These are phyloP conservation scores for Erythrophleum fordii DNA, from an alignment of 306 rosid genomes.

Conservation along the genomic window DNA sequence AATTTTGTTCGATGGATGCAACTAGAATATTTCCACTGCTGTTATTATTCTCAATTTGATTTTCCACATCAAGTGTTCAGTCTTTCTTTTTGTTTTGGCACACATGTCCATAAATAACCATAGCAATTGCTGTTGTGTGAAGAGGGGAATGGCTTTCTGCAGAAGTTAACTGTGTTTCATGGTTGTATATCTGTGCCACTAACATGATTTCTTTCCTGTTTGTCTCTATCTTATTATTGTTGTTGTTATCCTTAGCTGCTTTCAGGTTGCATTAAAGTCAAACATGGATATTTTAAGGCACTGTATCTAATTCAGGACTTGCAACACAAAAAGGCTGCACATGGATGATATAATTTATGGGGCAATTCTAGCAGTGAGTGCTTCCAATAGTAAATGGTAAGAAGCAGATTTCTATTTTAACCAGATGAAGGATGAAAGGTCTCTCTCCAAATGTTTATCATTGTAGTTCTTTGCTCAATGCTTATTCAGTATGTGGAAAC, in stretches of 20 bases:
- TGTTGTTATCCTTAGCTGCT: constrained; percentile 66
- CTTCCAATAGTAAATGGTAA: constrained; percentile 77
- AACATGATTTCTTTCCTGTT: constrained; percentile 6
- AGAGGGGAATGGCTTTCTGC: background rate
- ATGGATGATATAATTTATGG: constrained; percentile 87
- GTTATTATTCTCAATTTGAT: constrained; percentile 8
- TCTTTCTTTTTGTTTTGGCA: background rate
- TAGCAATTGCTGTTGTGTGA: background rate
- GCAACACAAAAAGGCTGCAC: constrained; percentile 54
- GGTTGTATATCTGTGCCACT: background rate
- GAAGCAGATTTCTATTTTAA: constrained; percentile 82
- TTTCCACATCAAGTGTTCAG: background rate
- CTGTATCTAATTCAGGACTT: constrained; percentile 77
- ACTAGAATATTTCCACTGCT: background rate
- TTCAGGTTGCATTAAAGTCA: constrained; percentile 78
- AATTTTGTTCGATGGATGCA: background rate
- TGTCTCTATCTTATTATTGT: constrained; percentile 28
- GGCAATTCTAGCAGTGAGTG: constrained; percentile 82
- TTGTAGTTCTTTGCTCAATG: constrained; percentile 88
- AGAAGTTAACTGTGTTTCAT: constrained; percentile 12
- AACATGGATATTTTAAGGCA: constrained; percentile 77
- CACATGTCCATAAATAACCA: background rate
- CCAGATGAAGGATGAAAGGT: constrained; percentile 81
- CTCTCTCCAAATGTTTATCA: constrained; percentile 75
- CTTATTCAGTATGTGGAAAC: constrained; percentile 71